These are phyloP conservation scores for Venturia pyrina DNA, from an alignment of 2,329 filamentous ascomycete genomes.

Conservation along the genomic window DNA sequence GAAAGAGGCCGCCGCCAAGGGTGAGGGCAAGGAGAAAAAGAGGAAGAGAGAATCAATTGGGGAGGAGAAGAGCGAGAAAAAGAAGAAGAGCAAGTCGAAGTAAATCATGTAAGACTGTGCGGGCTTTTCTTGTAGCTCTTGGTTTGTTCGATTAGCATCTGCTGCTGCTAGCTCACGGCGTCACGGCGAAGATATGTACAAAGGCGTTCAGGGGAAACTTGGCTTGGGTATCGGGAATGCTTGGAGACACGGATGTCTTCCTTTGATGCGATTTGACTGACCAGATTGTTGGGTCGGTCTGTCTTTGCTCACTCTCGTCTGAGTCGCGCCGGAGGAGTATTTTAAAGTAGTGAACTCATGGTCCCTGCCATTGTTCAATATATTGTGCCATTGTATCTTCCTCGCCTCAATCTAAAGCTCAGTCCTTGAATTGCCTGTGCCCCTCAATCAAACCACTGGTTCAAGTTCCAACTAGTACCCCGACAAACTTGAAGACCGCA, in stretches of 20 bases:
- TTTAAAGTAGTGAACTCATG: conserved; percentile 2
- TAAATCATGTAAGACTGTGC: background rate
- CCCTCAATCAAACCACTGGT: too few species aligned
- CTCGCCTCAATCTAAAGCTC: background rate
- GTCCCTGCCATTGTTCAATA: background rate
- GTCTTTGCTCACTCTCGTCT: background rate
- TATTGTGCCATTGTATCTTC: background rate
- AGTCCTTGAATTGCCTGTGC: too few species aligned
- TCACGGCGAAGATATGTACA: conserved; percentile 1
- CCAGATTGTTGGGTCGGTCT: background rate
- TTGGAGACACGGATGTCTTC: background rate
- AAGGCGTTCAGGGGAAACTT: background rate
- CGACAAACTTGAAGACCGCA: too few species aligned
- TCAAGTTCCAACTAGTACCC: too few species aligned
- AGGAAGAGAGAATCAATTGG: conserved; percentile 40
- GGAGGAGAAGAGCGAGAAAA: conserved; percentile 57
- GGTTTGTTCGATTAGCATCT: background rate
- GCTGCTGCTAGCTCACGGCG: conserved; percentile 2
- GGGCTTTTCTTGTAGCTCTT: background rate
- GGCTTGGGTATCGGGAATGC: background rate
- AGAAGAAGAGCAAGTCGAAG: conserved; percentile 25
- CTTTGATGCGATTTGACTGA: background rate
- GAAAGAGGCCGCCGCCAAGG: conserved; percentile 30
- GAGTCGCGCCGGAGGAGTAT: background rate
- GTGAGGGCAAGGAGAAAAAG: conserved; percentile 39